Conservation (phyloP, 164 flowering plant species). For the Vitis amurensis region DNA sequence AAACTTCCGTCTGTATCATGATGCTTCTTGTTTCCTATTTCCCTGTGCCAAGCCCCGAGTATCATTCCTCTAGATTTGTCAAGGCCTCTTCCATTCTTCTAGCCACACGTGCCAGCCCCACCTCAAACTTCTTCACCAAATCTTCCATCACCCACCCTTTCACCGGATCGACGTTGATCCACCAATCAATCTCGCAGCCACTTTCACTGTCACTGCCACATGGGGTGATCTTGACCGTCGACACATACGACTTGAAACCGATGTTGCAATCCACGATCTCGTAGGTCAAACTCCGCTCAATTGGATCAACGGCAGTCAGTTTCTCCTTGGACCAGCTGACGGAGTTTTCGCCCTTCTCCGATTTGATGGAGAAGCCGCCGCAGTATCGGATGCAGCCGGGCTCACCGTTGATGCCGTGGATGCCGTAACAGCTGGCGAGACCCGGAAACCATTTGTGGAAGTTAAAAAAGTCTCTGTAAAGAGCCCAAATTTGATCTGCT, state of each 20-base stretch:
- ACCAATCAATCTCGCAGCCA: constrained; percentile 56
- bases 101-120: constrained; percentile 30
- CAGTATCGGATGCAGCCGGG: constrained; percentile 53
- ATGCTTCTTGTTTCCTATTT: no score
- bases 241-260: constrained; percentile 54
- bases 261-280: constrained; percentile 56
- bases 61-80: no score
- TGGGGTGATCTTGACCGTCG: constrained; percentile 35
- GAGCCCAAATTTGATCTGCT: constrained; percentile 44
- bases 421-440: constrained; percentile 36
- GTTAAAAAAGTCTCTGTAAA: constrained; percentile 48
- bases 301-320: constrained; percentile 33
- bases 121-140: constrained; percentile 32
- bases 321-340: constrained; percentile 55
- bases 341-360: constrained; percentile 1
- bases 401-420: constrained; percentile 50
- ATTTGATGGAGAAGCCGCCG: constrained; percentile 38
- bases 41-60: no score
- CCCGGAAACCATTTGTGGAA: constrained; percentile 44
- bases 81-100: constrained; percentile 30
- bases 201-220: neutral
- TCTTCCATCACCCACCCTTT: constrained; percentile 40
- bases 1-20: no score
- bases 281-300: constrained; percentile 32
- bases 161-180: constrained; percentile 42